Base-by-base conservation (phyloP, 2,329 filamentous ascomycete genomes). In the Cordyceps militaris region DNA sequence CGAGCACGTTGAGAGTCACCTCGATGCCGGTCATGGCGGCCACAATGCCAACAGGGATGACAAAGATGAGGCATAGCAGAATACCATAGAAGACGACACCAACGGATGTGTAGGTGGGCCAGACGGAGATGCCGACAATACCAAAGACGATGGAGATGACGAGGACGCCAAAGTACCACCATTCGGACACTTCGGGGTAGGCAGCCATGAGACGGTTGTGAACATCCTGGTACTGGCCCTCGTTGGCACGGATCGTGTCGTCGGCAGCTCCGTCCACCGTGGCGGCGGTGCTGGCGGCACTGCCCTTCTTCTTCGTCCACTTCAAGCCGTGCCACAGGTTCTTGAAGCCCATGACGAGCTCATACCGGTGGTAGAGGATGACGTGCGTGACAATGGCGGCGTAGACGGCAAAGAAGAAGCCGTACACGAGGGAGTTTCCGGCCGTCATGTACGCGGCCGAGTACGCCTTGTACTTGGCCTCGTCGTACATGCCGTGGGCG, bases 381-480 rank as follows among this genome's bases (percentile, higher is more conserved):
- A 70, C 64, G 61, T 72, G 67, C 3, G 66, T 62, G 0, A 65
- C 63, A 13, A 67, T 61, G 4, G 69, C 65, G 6, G 62, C 59
- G 32, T 71, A 71, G 19, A 70, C 44, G 52, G 62, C 60, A 48
- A 71, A 68, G 56, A 65, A 66, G 16, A 62, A 63, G 14, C 62
- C 64, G 48, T 73, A 72, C 21, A 71, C 65, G 23, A 74, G 60
- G 0, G 66, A 61, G 55, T 68, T 61, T 30, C 50, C 64, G 24
- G 65, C 61, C n/a, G 55, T 57, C 24, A 66, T 63, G 49, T 66
- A 63, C 38, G 60, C 59, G 6, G 61, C 61, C 7, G 63, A 66
- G 62, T 85, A 79, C 16, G 68, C 70, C 57, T 36, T 82, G 63
- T 84, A 85, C 1, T 77, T 78, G 2, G 73, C 72, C 23, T 76